Base-by-base conservation (phyloP, 352 stramenopile species). In the Lagenidium giganteum region DNA sequence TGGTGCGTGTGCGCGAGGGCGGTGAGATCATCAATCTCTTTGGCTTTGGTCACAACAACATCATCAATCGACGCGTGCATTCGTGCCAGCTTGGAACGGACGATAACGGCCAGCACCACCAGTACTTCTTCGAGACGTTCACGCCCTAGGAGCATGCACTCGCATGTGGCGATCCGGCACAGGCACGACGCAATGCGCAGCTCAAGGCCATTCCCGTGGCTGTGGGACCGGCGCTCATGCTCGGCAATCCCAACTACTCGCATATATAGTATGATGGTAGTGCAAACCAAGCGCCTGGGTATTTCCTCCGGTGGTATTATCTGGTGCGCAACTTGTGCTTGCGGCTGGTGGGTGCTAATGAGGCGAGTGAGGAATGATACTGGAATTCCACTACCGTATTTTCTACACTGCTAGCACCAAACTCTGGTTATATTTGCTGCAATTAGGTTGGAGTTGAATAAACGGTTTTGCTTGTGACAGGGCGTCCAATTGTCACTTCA, bases 71-170 rank as follows among this genome's bases (percentile, higher is more conserved):
- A n/a, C 50, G 47, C 21, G 70, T 86, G 12, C 81, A 82, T 34
- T 72, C 72, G 24, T 88, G 76, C 21, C 63, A 78, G 22, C 47
- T 88, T 7, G 72, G 60, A 36, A 86, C 72, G 21, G 70, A 86
- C 41, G 48, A 54, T 0, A 35, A 36, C 3, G 70, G 72, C 21
- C 60, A 74, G 49, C 67, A 86, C 61, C 56, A 62, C 17, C 42
- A 84, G 35, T 86, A 67, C 55, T 84, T 88, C 47, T 42, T 84
- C 23, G 76, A 86, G 34, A 58, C 72, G 0, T 30, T 22, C 14
- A 68, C 57, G 3, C 64, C 43, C 21, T 47, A 81, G 11, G 68
- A 86, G 21, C 34, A 61, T 9, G 12, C 57, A 12, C 59, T 86
- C 13, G 61, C 66, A 35, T 67, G 68, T 41, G 35, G 71, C 23